Conservation (phyloP, 2,329 filamentous ascomycete genomes). For the Colletotrichum viniferum region DNA sequence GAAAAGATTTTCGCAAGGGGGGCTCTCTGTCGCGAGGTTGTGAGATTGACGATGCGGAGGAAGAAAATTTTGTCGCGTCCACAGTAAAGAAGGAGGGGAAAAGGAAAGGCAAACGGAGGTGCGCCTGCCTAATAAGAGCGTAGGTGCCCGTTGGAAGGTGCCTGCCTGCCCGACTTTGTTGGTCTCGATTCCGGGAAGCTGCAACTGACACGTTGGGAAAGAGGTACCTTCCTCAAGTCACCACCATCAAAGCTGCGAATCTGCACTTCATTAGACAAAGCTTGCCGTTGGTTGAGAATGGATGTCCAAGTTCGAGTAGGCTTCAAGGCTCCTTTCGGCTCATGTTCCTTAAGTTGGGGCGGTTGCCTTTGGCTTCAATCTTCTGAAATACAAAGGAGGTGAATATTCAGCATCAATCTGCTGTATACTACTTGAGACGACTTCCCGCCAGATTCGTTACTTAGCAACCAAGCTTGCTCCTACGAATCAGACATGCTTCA, state of each 20-base stretch:
- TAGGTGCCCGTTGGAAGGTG: too few relatives aligned
- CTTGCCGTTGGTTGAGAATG: rapidly evolving
- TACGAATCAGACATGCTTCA: too few relatives aligned
- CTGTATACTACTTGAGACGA: rapidly evolving
- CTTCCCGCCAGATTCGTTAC: too few relatives aligned
- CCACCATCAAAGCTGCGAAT: not conserved
- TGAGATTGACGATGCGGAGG: not conserved
- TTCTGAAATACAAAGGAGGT: too few relatives aligned
- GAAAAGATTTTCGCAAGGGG: not conserved
- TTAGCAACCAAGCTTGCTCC: too few relatives aligned
- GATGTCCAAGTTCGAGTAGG: not conserved
- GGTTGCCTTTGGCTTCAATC: too few relatives aligned
- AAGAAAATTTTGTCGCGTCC: not conserved
- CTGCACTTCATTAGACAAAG: rapidly evolving
- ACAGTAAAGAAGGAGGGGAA: not conserved
- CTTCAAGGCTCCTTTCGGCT: too few relatives aligned
- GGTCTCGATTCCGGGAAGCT: not conserved
- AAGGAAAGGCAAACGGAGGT: not conserved
- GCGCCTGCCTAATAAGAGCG: too few relatives aligned
- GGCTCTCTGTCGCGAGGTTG: not conserved
- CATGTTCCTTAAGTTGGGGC: too few relatives aligned
- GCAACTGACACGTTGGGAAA: rapidly evolving
- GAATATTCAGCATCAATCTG: too few relatives aligned
- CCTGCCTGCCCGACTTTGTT: not conserved
- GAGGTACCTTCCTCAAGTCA: not conserved